Conservation (phyloP, 2,329 filamentous ascomycete genomes). For the Rhinocladiella similis region DNA sequence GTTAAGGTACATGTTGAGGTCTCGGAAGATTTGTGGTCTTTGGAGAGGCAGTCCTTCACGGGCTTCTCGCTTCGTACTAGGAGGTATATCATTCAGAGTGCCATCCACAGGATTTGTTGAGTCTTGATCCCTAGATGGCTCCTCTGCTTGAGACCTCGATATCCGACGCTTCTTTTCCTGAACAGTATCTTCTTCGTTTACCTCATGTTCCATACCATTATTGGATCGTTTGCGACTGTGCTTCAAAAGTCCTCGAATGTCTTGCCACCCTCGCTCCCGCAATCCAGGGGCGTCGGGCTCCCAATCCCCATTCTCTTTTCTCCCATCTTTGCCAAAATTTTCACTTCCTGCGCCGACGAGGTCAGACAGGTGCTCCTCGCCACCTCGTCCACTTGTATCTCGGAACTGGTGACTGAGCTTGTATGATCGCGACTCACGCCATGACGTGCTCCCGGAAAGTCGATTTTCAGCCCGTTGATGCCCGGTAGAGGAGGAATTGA, state of each 20-base stretch:
- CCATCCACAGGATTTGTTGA: background rate
- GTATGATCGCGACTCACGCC: conserved; percentile 67
- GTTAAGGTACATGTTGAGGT: conserved; percentile 79
- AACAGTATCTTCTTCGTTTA: conserved; percentile 1
- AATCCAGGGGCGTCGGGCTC: conserved; percentile 42
- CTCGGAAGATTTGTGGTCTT: conserved; percentile 61
- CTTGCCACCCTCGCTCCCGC: conserved; percentile 34
- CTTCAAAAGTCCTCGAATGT: conserved; percentile 50
- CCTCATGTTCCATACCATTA: background rate
- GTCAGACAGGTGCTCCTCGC: conserved; percentile 60
- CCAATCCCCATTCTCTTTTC: conserved; percentile 55
- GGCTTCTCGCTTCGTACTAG: background rate
- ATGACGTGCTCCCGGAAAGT: conserved; percentile 63
- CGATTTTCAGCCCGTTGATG: conserved; percentile 75
- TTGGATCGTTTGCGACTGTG: conserved; percentile 44
- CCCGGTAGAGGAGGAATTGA: conserved; percentile 70
- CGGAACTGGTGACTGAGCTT: conserved; percentile 73
- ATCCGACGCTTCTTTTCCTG: conserved; percentile 13
- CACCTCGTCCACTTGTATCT: conserved; percentile 59
- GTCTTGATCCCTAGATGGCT: background rate
- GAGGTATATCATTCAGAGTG: too few relatives aligned
- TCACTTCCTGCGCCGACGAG: conserved; percentile 64
- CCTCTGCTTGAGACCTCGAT: background rate
- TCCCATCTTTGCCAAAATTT: conserved; percentile 52
- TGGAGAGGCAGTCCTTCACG: conserved; percentile 9